Evolutionary conservation across 768 basidiomycete species (phyloP).

Genomic region (Amanita subjunquillea): DNA sequence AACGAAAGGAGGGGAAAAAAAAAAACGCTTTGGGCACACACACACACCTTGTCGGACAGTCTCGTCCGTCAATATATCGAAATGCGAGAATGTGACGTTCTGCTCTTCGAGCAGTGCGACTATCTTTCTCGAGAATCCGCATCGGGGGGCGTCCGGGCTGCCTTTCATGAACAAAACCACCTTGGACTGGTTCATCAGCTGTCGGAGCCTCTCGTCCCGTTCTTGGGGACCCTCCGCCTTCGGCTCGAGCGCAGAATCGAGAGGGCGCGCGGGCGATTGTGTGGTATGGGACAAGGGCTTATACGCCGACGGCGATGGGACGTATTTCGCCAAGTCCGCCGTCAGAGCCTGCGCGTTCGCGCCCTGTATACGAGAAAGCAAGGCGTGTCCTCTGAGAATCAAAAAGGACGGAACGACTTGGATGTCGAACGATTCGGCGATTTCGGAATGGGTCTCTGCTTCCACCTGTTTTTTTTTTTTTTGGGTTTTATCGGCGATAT

Average conservation of each 20-base stretch:
- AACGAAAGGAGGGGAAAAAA: too few relatives aligned
- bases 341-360: slow-evolving; percentile 67
- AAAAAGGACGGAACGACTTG: slow-evolving; percentile 83
- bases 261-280: slow-evolving; percentile 24
- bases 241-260: slow-evolving; percentile 10
- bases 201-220: slow-evolving; percentile 50
- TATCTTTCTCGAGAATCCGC: slow-evolving; percentile 78
- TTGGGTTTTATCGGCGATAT: too few relatives aligned
- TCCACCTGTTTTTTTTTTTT: slow-evolving; percentile 47
- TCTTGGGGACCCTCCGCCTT: slow-evolving; percentile 49
- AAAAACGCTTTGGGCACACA: too few relatives aligned
- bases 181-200: slow-evolving; percentile 68
- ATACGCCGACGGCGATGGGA: slow-evolving; percentile 20
- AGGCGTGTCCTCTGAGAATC: slow-evolving; percentile 77
- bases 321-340: slow-evolving; percentile 48
- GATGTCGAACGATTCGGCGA: slow-evolving; percentile 88
- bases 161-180: slow-evolving; percentile 94
- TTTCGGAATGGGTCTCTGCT: slow-evolving; percentile 71
- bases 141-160: slow-evolving; percentile 62
- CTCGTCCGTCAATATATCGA: slow-evolving; percentile 81
- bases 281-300: slow-evolving; percentile 41
- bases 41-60: slow-evolving; percentile 61
- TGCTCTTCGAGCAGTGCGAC: slow-evolving; percentile 56
- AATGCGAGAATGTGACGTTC: slow-evolving; percentile 57
- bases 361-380: slow-evolving; percentile 70